These are phyloP conservation scores for Pestalotiopsis sp. DNA, from an alignment of 2,329 filamentous ascomycete genomes.

Conservation along the genomic window DNA sequence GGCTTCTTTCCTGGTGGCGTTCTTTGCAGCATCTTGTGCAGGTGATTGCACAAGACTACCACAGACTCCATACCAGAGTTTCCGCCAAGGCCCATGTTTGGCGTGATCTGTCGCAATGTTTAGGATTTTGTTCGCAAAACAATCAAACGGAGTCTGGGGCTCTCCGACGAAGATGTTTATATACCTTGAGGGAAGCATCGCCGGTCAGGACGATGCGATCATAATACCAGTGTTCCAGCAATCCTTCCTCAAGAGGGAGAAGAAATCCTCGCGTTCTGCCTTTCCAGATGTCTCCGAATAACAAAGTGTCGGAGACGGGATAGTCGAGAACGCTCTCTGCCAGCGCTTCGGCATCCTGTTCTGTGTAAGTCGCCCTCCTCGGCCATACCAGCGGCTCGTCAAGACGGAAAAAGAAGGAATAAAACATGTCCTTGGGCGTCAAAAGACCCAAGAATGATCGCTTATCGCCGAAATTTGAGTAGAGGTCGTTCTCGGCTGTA, in stretches of 20 bases:
- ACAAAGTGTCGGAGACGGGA: constrained; percentile 23
- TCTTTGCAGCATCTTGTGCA: not conserved
- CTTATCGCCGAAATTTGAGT: no score
- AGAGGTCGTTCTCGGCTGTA: no score
- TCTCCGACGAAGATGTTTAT: constrained; percentile 16
- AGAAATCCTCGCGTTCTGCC: constrained; percentile 23
- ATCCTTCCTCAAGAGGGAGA: constrained; percentile 35
- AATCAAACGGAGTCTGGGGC: no score
- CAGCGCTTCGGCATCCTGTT: constrained; percentile 28
- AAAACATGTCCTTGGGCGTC: constrained; percentile 5
- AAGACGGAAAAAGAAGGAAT: constrained; percentile 26
- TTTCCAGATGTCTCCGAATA: constrained; percentile 32
- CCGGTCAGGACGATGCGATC: constrained; percentile 37
- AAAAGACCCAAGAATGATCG: no score
- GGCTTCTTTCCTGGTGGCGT: not conserved
- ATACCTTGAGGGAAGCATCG: constrained; percentile 39
- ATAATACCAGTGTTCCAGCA: constrained; percentile 34
- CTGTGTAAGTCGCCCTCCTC: constrained; percentile 29
- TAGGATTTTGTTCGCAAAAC: not conserved
- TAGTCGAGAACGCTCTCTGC: constrained; percentile 24
- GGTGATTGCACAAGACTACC: constrained; percentile 7
- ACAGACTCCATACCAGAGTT: constrained; percentile 11
- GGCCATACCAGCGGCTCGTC: constrained; percentile 23
- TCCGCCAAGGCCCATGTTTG: constrained; percentile 13
- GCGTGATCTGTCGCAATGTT: not conserved